Evolutionary conservation across 2,329 filamentous ascomycete genomes (phyloP).

Genomic region (Penicillium corylophilum): DNA sequence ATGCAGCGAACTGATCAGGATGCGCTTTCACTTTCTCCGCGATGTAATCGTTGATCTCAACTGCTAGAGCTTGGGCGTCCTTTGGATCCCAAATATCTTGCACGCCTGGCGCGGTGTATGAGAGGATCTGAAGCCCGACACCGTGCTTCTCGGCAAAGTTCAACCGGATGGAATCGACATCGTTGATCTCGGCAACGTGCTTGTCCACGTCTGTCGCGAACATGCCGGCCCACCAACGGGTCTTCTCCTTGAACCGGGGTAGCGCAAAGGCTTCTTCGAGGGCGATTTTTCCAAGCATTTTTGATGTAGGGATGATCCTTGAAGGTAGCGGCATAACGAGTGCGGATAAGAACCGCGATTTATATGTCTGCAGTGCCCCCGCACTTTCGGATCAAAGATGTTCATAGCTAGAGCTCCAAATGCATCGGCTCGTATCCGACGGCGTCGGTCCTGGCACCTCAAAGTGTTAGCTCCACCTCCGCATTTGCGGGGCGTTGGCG

Average conservation of each 20-base stretch:
- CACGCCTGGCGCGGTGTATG: slow-evolving; percentile 50
- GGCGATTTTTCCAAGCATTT: slow-evolving; percentile 61
- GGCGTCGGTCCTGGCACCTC: neutral
- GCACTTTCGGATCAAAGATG: neutral
- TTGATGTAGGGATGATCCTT: neutral
- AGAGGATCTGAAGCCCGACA: slow-evolving; percentile 50
- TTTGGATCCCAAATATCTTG: slow-evolving; percentile 48
- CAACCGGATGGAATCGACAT: slow-evolving; percentile 45
- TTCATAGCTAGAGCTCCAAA: neutral
- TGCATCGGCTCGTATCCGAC: neutral
- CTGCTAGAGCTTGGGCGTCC: slow-evolving; percentile 46
- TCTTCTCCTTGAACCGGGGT: slow-evolving; percentile 59
- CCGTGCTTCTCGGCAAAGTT: slow-evolving; percentile 47
- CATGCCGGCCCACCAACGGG: slow-evolving; percentile 60
- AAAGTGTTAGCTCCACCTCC: neutral
- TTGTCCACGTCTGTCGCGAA: slow-evolving; percentile 61
- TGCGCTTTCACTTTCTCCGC: slow-evolving; percentile 43
- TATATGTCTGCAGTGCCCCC: neutral
- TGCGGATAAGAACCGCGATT: neutral
- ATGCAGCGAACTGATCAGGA: slow-evolving; percentile 46
- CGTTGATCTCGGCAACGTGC: slow-evolving; percentile 57
- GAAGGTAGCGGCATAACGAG: neutral
- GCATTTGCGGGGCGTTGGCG: slow-evolving; percentile 2
- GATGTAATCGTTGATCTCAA: slow-evolving; percentile 51
- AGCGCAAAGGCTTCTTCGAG: slow-evolving; percentile 64